Evolutionary conservation across 2,329 filamentous ascomycete species (phyloP), one percentile per base, ranked within the genome.

Genomic region (Trichoderma cornu-damae): DNA sequence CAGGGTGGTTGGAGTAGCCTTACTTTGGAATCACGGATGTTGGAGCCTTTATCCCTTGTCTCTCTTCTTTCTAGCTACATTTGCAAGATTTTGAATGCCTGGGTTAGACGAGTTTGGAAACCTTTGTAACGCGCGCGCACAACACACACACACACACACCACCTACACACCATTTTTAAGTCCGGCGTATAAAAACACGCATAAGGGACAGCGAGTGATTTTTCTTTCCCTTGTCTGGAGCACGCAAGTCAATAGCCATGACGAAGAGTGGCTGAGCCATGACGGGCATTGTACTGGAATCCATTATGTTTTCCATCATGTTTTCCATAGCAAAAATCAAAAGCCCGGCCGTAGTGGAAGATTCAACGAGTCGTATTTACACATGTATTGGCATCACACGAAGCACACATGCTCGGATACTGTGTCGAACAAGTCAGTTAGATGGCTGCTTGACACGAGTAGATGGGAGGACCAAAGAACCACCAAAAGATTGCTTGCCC

Each of bases 1-100:
- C 57, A 58, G 48, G 57, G 43, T 46, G 46, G 35, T 35, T 42
- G 55, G 49, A 48, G 49, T 58, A 53, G 56, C 49, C 48, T 43
- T 47, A 34, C 40, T 57, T 51, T 38, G 37, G 22, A 52, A 30
- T 44, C 11, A 20, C 16, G 47, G 40, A 52, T 30, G 40, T 38
- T 38, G 47, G 47, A 26, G 20, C 18, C 43, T 37, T 28, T 16
- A 43, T 26, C 6, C 12, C 11, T 26, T 28, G 28, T 28, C 1
- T 43, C 22, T 34, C 16, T 30, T 35, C 16, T 38, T 35, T 42
- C 24, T 42, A 42, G 43, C 49, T 53, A 53, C 49, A 54, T 58
- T 49, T 24, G 28, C 40, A 32, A 12, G 51, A 24, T 16, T 54
- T 58, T 26, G 40, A 30, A 53, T 50, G 7, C 16, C 30, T 43